Evolutionary conservation across 768 basidiomycete genomes (phyloP).

Genomic region (Boletus insuetus): DNA sequence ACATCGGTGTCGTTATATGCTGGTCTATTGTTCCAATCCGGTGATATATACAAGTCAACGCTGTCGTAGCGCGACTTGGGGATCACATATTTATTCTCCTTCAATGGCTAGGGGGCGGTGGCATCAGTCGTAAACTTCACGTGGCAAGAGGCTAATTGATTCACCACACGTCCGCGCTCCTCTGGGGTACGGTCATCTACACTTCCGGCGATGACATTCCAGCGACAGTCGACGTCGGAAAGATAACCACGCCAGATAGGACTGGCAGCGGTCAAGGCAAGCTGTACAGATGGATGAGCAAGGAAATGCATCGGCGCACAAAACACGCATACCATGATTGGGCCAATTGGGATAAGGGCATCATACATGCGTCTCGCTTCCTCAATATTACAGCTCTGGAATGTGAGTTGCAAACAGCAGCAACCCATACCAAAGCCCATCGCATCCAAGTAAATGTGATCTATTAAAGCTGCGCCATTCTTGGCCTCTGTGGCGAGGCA

Average conservation of each 20-base stretch:
- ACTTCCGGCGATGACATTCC: constrained; percentile 98
- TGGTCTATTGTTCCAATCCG: constrained; percentile 80
- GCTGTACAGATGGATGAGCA: constrained; percentile 43
- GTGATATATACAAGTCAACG: constrained; percentile 90
- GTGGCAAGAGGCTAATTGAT: constrained; percentile 35
- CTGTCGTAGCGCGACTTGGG: constrained; percentile 98
- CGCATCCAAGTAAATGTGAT: constrained; percentile 97
- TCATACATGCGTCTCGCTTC: constrained; percentile 95
- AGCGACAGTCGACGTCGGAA: constrained; percentile 95
- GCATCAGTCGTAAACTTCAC: constrained; percentile 4
- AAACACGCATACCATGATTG: constrained; percentile 72
- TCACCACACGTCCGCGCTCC: constrained; percentile 76
- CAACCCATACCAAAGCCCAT: constrained; percentile 99
- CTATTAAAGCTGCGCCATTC: constrained; percentile 79
- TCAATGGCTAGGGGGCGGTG: constrained; percentile 56
- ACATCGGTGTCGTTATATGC: constrained; percentile 90
- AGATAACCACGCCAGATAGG: constrained; percentile 94
- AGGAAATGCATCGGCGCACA: neutral
- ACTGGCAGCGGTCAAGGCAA: constrained; percentile 92
- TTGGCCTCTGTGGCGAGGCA: constrained; percentile 63
- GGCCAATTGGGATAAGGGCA: constrained; percentile 91
- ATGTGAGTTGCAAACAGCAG: constrained; percentile 95
- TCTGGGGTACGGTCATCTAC: constrained; percentile 97
- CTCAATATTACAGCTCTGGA: constrained; percentile 91
- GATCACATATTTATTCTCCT: constrained; percentile 71